A percentile compares a stretch with the other conserved stretches of the same genome.
Evolutionary conservation across 2,329 filamentous ascomycete genomes (phyloP).

Genomic region (Pyrenochaeta sp.): DNA sequence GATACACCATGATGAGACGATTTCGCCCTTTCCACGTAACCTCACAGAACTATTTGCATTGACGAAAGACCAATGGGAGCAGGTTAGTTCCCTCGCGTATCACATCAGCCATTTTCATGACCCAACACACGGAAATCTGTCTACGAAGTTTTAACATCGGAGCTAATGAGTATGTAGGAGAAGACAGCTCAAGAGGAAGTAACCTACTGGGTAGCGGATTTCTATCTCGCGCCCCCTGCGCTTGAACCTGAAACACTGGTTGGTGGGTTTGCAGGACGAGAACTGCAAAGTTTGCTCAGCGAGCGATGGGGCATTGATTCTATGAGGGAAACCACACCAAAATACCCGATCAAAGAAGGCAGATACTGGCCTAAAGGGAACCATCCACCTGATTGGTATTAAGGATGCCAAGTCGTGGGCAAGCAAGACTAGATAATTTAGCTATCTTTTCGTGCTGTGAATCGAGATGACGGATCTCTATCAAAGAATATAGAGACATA

Average conservation of each 20-base stretch:
- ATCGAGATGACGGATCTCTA: no score
- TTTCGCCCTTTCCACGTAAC: slow-evolving; percentile 24
- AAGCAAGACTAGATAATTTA: background rate
- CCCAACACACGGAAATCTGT: no score
- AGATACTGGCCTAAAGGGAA: slow-evolving; percentile 15
- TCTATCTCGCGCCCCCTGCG: slow-evolving; percentile 1
- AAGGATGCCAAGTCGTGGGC: background rate
- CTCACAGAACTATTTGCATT: slow-evolving; percentile 21
- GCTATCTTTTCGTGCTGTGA: background rate
- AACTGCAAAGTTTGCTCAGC: background rate
- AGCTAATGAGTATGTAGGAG: slow-evolving; percentile 5
- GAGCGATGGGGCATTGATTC: slow-evolving; percentile 21
- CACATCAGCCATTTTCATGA: background rate
- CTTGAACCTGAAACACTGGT: background rate
- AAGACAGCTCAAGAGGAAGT: background rate
- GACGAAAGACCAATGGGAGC: slow-evolving; percentile 28
- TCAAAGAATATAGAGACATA: no score
- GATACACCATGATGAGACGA: slow-evolving; percentile 24
- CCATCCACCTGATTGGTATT: background rate
- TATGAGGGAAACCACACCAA: slow-evolving; percentile 2
- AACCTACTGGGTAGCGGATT: background rate
- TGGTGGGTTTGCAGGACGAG: background rate
- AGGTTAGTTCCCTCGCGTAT: slow-evolving; percentile 14
- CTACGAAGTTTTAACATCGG: no score
- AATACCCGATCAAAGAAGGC: slow-evolving; percentile 6